Base-by-base conservation (phyloP, 139 green algal genomes). In the Chlamydomonas schloesseri region DNA sequence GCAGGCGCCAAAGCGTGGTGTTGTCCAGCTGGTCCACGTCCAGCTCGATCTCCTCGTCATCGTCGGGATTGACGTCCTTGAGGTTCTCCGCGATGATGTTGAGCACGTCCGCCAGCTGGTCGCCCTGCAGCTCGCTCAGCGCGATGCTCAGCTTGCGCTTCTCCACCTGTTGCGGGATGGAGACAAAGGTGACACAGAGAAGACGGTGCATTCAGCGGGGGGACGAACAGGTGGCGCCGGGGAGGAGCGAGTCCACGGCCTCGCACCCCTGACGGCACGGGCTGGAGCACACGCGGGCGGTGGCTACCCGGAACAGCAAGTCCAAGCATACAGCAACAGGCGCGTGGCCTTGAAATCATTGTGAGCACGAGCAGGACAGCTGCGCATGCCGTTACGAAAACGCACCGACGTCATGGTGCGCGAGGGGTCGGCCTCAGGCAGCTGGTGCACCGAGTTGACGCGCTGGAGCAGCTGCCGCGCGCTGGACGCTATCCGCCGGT, bases 101-200 rank as follows among this genome's bases (percentile, higher is more conserved):
- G 33, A 97, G 62, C 46, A 97, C 87, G 0, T 78, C 82, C 24
- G 34, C 58, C 58, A 96, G 86, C 87, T 95, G 94, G 47, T 97
- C 92, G 31, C 87, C 86, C n/a, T 92, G 92, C 24, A 96, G 80
- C 57, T 93, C 90, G 31, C 91, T 89, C 3, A 96, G 87, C 77
- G 95, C 89, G 10, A 92, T 89, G 24, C 77, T 91, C 68, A 97
- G 89, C 87, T 94, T 94, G 64, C 94, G 91, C 91, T 96, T 96
- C 86, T 96, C 93, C 71, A 89, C 62, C 53, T 90, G n/a, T 50
- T 8, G n/a, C n/a, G n/a, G n/a, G n/a, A n/a, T n/a, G n/a, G n/a
- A n/a, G n/a, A n/a, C n/a, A n/a, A n/a, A n/a, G n/a, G n/a, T n/a
- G n/a, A n/a, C n/a, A n/a, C n/a, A n/a, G n/a, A n/a, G n/a, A n/a